Conservation (phyloP, 352 stramenopile genomes). For the Phytophthora cactorum region DNA sequence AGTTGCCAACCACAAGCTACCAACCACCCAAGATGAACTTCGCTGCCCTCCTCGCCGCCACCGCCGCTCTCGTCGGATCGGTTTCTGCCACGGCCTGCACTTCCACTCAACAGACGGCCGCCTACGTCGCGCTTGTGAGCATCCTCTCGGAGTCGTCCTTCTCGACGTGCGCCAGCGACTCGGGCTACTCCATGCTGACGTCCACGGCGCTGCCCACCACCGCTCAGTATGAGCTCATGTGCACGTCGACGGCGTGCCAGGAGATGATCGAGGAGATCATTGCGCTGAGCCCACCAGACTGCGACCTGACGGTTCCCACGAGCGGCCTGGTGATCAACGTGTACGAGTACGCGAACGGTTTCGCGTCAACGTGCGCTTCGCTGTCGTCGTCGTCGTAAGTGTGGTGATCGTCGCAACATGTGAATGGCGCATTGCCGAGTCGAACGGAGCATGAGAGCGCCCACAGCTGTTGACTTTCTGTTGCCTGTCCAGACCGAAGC, state of each 20-base stretch:
- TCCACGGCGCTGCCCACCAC: constrained; percentile 28
- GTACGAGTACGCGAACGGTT: constrained; percentile 33
- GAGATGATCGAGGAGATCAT: constrained; percentile 24
- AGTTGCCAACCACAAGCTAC: constrained; percentile 8
- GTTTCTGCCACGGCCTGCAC: constrained; percentile 23
- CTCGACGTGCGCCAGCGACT: constrained; percentile 7
- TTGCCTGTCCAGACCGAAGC: no score
- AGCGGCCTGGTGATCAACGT: constrained; percentile 39
- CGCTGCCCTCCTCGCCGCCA: constrained; percentile 16
- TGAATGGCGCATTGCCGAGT: no score
- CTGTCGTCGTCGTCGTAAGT: neutral
- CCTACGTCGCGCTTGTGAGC: constrained; percentile 22
- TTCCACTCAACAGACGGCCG: constrained; percentile 20
- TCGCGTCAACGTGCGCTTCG: constrained; percentile 23
- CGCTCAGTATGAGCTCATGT: constrained; percentile 29
- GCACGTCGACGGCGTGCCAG: constrained; percentile 24
- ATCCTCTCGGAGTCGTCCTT: constrained; percentile 25
- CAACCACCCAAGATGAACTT: constrained; percentile 24
- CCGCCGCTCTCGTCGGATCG: constrained; percentile 12
- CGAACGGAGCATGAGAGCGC: no score
- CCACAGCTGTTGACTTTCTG: no score
- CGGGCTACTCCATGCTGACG: constrained; percentile 33
- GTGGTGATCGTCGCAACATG: no score
- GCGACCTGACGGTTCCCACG: constrained; percentile 35
- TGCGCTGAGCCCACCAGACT: constrained; percentile 32